Percentiles rank a stretch among this genome's conserved stretches.
These are phyloP conservation scores for Trichophyton simii DNA, from an alignment of 2,329 filamentous ascomycete species.

Conservation along the genomic window DNA sequence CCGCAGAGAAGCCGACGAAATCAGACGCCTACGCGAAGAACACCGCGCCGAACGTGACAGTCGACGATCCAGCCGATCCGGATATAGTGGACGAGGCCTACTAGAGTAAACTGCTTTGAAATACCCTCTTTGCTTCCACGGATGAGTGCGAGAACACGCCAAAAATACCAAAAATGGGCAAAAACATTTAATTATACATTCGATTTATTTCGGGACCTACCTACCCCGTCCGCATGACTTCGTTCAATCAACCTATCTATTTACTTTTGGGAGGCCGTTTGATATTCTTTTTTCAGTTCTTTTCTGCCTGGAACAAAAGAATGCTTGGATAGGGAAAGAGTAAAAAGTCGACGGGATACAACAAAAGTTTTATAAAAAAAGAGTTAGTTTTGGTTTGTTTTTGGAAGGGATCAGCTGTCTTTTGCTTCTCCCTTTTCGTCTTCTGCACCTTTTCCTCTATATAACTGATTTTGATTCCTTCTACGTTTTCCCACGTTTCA, in stretches of 20 bases:
- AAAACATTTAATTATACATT: not conserved
- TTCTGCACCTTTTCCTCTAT: too few relatives aligned
- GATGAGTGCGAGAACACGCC: not conserved
- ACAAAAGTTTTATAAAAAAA: slow-evolving; percentile 1
- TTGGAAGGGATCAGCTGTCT: not conserved
- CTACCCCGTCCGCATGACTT: not conserved
- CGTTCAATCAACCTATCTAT: not conserved
- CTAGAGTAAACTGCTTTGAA: slow-evolving; percentile 10
- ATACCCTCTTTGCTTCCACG: not conserved
- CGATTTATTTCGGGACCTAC: not conserved
- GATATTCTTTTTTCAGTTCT: not conserved
- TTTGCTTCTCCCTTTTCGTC: too few relatives aligned
- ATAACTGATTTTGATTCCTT: too few relatives aligned
- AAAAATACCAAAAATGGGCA: not conserved
- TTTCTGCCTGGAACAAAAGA: slow-evolving; percentile 1
- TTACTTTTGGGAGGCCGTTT: slow-evolving; percentile 3
- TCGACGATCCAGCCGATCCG: slow-evolving; percentile 28
- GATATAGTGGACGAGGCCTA: slow-evolving; percentile 22
- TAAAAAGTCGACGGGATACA: not conserved
- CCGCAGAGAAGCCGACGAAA: slow-evolving; percentile 24
- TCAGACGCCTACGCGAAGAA: slow-evolving; percentile 23
- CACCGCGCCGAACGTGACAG: slow-evolving; percentile 26
- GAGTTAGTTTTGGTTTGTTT: slow-evolving; percentile 1
- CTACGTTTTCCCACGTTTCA: too few relatives aligned
- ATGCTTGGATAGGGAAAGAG: not conserved